Evolutionary conservation across 257 asterid genomes (phyloP).

Genomic region (Capsicum pubescens): DNA sequence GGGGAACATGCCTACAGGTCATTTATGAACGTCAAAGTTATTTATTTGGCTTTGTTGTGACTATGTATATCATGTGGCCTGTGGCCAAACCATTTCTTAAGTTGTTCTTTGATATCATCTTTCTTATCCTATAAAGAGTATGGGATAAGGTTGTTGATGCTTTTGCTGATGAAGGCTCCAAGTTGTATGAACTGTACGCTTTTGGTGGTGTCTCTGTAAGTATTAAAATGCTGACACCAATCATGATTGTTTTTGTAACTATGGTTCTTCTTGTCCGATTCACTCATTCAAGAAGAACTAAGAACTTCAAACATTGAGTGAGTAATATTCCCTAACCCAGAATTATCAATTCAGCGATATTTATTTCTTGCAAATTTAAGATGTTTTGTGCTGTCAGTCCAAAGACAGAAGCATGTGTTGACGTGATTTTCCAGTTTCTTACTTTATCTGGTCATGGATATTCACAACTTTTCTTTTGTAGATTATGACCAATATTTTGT

Average conservation of each 20-base stretch:
- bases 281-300: conserved; percentile 93
- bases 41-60: conserved; percentile 59
- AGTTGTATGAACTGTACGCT: conserved; percentile 68
- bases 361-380: conserved; percentile 27
- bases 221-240: conserved; percentile 74
- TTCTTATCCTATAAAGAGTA: conserved; percentile 59
- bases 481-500: conserved; percentile 30
- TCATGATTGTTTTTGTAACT: conserved; percentile 65
- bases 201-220: conserved; percentile 82
- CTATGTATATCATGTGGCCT: conserved; percentile 83
- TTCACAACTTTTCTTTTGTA: background rate
- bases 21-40: too few species aligned
- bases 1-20: too few species aligned
- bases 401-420: conserved; percentile 99
- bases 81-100: conserved; percentile 76
- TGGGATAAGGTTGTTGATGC: conserved; percentile 74
- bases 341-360: background rate
- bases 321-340: conserved; percentile 39
- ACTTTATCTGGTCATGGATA: conserved; percentile 21
- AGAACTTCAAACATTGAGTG: conserved; percentile 94
- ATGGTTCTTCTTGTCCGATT: conserved; percentile 94
- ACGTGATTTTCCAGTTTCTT: conserved; percentile 61
- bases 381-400: conserved; percentile 58
- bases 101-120: conserved; percentile 61
- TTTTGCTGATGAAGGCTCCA: conserved; percentile 77